Percentiles rank a stretch among this genome's conserved stretches.
Conservation (phyloP, 257 asterid genomes). For the Cinchona pubescens region DNA sequence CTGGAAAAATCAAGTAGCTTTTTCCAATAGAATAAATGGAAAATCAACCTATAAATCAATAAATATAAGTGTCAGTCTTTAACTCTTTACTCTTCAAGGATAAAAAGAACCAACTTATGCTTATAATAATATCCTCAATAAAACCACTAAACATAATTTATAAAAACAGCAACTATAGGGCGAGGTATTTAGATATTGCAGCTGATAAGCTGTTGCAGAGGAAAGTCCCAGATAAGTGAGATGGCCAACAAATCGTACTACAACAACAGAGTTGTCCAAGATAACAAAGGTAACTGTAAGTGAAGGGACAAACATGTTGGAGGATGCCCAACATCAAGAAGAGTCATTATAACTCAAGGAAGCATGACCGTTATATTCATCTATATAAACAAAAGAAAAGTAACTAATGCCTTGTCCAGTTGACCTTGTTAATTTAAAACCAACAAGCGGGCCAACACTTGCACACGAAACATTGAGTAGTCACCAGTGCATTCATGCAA, state of each 20-base stretch:
- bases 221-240: neutral
- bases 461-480: too few relatives aligned
- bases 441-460: too few relatives aligned
- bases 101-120: constrained; percentile 8
- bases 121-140: neutral
- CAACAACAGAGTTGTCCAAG: neutral
- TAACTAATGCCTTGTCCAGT: neutral
- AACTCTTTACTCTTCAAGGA: neutral
- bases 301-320: neutral
- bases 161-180: neutral
- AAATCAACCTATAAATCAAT: neutral
- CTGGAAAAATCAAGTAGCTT: constrained; percentile 22
- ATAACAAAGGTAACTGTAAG: neutral
- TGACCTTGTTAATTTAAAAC: neutral
- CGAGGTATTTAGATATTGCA: neutral
- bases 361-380: neutral
- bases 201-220: neutral
- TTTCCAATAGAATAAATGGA: neutral
- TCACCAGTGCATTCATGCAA: too few relatives aligned
- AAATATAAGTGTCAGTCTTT: neutral
- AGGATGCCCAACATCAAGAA: too few relatives aligned
- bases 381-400: neutral
- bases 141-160: neutral
- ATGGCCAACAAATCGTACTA: neutral
- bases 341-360: neutral